Base-by-base conservation (phyloP, 306 rosid genomes). In the Hylodesmum podocarpum region DNA sequence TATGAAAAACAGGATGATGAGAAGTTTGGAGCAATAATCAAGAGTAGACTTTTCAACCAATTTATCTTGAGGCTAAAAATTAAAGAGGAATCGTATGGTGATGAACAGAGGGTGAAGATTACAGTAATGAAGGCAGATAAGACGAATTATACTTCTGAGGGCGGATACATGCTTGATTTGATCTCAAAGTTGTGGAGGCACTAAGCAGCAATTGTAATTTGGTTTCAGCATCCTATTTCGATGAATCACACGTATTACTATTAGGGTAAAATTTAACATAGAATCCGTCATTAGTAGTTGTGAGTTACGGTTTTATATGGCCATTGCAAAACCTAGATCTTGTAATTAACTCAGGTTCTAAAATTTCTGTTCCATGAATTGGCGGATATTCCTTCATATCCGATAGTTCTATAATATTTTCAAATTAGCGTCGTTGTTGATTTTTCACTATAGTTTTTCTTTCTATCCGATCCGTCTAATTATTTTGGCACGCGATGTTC, bases 41-140 rank as follows among this genome's bases (percentile, higher is more conserved):
- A 87, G 36, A 80, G 81, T 65, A 84, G 84, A 47, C 74, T 92
- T 39, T 92, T 90, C 54, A 86, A 79, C 44, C 88, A 84, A 50
- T 92, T 79, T 81, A 49, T 88, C 46, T 88, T 89, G 31, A 85
- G 80, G 87, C 90, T 92, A 61, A 92, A 89, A 84, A 77, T 92
- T 49, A 92, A 89, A 51, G 96, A 90, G 74, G 97, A 90, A 74
- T 39, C 73, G 59, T 92, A 86, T 76, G 90, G 96, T 16, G 97
- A 92, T 46, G 96, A 92, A 82, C 93, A 90, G 77, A 85, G 88
- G 80, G 89, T 92, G 84, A 92, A 90, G 82, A 82, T 87, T 66
- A 90, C 93, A 3, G 90, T 90, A 15, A 86, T 88, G 6, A 90
- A 90, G 87, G 96, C 89, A 3, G 97, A 88, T 74, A 77, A 66